Evolutionary conservation across 2,329 filamentous ascomycete genomes (phyloP).

Genomic region (Phyllosticta ampelicida): DNA sequence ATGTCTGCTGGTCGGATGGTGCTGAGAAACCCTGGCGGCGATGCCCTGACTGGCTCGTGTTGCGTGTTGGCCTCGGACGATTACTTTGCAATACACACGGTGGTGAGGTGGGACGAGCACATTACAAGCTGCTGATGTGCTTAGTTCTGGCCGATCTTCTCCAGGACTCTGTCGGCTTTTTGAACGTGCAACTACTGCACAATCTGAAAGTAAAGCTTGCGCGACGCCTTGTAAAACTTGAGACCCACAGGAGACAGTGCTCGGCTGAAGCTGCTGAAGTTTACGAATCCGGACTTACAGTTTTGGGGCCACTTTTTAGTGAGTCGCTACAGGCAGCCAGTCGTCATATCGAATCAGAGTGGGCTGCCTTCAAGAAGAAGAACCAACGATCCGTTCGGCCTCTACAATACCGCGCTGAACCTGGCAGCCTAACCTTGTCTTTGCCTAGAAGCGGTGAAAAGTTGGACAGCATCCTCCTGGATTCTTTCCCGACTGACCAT

Average conservation of each 20-base stretch:
- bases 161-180: constrained; percentile 22
- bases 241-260: constrained; percentile 27
- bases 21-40: constrained; percentile 50
- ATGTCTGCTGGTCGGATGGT: constrained; percentile 41
- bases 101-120: constrained; percentile 31
- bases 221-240: constrained; percentile 48
- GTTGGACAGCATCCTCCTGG: neutral
- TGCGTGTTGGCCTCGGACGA: constrained; percentile 48
- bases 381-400: constrained; percentile 30
- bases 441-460: neutral
- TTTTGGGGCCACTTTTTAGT: constrained; percentile 15
- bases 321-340: constrained; percentile 12
- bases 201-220: constrained; percentile 44
- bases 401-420: constrained; percentile 30
- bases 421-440: neutral
- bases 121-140: constrained; percentile 51
- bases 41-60: constrained; percentile 49
- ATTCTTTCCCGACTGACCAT: neutral
- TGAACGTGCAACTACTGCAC: constrained; percentile 27
- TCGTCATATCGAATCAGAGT: constrained; percentile 15
- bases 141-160: constrained; percentile 39
- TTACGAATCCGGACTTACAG: constrained; percentile 22
- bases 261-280: constrained; percentile 1
- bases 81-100: constrained; percentile 36
- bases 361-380: constrained; percentile 14